phyloP scores from a whole-genome alignment of 441 rosid species.

The Aquilaria agallochum region DNA sequence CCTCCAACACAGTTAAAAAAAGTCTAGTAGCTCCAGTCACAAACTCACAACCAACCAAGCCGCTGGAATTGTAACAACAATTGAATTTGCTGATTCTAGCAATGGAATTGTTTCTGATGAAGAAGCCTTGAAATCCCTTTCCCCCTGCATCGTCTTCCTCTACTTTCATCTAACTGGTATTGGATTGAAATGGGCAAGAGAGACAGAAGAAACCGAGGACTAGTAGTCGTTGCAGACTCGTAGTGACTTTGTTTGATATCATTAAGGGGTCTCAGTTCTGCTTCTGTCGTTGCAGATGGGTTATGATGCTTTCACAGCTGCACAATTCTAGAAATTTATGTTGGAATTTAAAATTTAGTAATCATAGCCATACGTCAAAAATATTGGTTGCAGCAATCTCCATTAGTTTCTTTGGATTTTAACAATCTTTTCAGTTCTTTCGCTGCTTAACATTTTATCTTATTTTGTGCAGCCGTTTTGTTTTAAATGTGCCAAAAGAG shows the following conservation, averaged over 20 bases:
- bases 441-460: slow-evolving; percentile 6
- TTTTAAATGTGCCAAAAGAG: slow-evolving; percentile 93
- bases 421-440: not conserved
- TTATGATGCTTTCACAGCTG: not conserved
- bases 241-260: slow-evolving; percentile 30
- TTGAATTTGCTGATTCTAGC: slow-evolving; percentile 15
- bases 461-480: slow-evolving; percentile 77
- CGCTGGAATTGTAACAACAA: slow-evolving; percentile 22
- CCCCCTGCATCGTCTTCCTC: slow-evolving; percentile 34
- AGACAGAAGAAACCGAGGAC: slow-evolving; percentile 58
- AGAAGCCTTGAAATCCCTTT: slow-evolving; percentile 58
- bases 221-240: slow-evolving; percentile 81
- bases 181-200: slow-evolving; percentile 55
- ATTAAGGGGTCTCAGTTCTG: slow-evolving; percentile 16
- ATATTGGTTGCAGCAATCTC: no score
- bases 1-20: slow-evolving; percentile 48
- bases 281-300: slow-evolving; percentile 7
- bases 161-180: slow-evolving; percentile 62
- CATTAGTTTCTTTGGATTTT: not conserved
- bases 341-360: no score
- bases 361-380: no score
- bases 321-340: not conserved
- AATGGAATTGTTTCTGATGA: slow-evolving; percentile 25
- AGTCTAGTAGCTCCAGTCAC: slow-evolving; percentile 46
- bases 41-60: slow-evolving; percentile 54